Base-by-base conservation (phyloP, 495 filamentous ascomycete species). In the Sporormia fimetaria region DNA sequence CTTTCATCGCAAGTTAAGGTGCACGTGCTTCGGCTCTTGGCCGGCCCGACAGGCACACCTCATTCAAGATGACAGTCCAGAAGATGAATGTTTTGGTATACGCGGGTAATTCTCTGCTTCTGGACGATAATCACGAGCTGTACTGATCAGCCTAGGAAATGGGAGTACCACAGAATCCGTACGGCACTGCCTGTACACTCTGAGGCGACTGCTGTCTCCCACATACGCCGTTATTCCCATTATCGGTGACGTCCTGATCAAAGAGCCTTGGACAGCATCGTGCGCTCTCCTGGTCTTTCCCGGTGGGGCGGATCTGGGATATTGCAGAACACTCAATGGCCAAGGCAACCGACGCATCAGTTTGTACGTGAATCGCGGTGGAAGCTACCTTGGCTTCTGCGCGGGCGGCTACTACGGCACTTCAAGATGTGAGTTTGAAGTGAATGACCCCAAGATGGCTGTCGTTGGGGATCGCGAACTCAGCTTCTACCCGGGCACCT, bases 361-460 rank as follows among this genome's bases (percentile, higher is more conserved):
- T 12, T 78, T 87, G 44, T 98, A 80, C 57, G 83, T 98, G 31
- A 79, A 80, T 37, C 64, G 74, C n/a, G 90, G 90, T 8, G 90
- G 90, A 3, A 62, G 66, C 1, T 98, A 88, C 56, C 68, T 96
- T 15, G 92, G 90, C 3, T 76, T 98, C 46, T 98, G 90, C 55
- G 92, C 92, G 25, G 90, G 90, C 8, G 90, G 83, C 4, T 98
- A 96, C 62, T 98, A 94, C 53, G 92, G 82, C 3, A 74, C 67
- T 43, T 63, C 69, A 35, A 65, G 67, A 37, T 94, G 87, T 53
- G 92, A 96, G 54, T 98, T 95, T 41, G 87, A 95, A 61, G 77
- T 88, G 2, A 84, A 85, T 2, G 75, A 90, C 56, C 71, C 72
- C 47, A 69, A 70, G 20, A 68, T 95, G 62, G 83, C 93, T 55